Conservation (phyloP, 352 stramenopile genomes). For the Globisporangium recalcitrans region DNA sequence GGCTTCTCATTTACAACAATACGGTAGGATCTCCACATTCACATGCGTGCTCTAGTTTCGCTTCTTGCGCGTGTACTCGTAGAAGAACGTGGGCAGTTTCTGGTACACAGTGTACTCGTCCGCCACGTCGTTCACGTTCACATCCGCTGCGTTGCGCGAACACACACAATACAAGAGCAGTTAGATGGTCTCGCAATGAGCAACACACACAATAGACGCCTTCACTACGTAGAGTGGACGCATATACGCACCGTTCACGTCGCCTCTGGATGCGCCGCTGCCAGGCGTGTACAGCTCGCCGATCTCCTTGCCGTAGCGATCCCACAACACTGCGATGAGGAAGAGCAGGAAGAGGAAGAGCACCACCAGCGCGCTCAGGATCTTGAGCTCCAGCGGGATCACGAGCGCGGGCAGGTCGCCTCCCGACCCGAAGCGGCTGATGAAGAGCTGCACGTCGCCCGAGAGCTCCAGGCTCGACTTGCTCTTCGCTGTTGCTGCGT, state of each 20-base stretch:
- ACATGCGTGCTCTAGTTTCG: constrained; percentile 23
- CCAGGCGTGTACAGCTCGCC: constrained; percentile 69
- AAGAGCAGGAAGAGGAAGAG: constrained; percentile 81
- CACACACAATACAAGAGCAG: background rate
- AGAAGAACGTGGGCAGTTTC: constrained; percentile 85
- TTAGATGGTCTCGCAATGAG: background rate
- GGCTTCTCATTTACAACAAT: background rate
- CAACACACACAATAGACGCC: constrained; percentile 1
- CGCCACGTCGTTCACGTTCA: constrained; percentile 62
- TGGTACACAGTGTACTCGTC: constrained; percentile 85
- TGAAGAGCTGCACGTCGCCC: constrained; percentile 22
- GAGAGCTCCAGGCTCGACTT: constrained; percentile 20
- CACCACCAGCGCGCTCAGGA: constrained; percentile 54
- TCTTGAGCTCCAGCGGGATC: constrained; percentile 61
- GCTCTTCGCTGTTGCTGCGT: constrained; percentile 8
- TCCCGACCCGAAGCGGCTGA: constrained; percentile 12
- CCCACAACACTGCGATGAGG: constrained; percentile 77
- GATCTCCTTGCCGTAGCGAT: constrained; percentile 82
- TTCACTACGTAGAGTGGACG: background rate
- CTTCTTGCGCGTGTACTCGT: constrained; percentile 81
- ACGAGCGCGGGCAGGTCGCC: constrained; percentile 24
- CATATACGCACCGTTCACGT: constrained; percentile 19
- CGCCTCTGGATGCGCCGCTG: constrained; percentile 20
- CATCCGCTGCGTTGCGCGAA: constrained; percentile 22
- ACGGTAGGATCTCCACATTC: background rate